A percentile compares a stretch with the other conserved stretches of the same genome.
These are phyloP conservation scores for Termitomyces sp. DNA, from an alignment of 768 basidiomycete genomes.

Conservation along the genomic window DNA sequence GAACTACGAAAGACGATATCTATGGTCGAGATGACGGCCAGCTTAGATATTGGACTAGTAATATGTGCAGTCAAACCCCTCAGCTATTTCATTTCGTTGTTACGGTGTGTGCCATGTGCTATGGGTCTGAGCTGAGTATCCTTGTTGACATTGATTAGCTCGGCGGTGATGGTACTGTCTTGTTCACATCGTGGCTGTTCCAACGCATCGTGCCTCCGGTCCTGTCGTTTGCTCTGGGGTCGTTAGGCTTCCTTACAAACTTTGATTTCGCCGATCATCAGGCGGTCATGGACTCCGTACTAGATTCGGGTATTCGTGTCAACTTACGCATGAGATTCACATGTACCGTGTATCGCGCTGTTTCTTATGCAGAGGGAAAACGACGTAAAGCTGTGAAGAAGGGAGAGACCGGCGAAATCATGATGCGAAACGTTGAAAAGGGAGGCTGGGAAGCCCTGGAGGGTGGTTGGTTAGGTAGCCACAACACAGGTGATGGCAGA, in stretches of 20 bases:
- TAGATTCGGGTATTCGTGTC: slow-evolving; percentile 92
- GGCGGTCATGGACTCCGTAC: slow-evolving; percentile 77
- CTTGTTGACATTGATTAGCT: slow-evolving; percentile 46
- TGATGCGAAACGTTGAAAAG: slow-evolving; percentile 89
- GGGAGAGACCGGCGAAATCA: slow-evolving; percentile 90
- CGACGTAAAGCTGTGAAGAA: slow-evolving; percentile 84
- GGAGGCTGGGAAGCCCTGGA: slow-evolving; percentile 97
- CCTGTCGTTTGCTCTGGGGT: slow-evolving; percentile 93
- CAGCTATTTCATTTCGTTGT: slow-evolving; percentile 97
- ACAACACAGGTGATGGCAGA: slow-evolving; percentile 35
- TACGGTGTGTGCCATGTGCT: slow-evolving; percentile 55
- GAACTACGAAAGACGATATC: slow-evolving; percentile 36
- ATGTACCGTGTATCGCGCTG: slow-evolving; percentile 94
- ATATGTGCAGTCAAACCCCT: slow-evolving; percentile 88
- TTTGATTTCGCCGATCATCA: slow-evolving; percentile 90
- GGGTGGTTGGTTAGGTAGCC: slow-evolving; percentile 54
- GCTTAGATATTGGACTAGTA: slow-evolving; percentile 94
- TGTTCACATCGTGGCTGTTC: slow-evolving; percentile 99
- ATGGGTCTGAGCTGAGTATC: neutral
- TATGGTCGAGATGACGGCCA: slow-evolving; percentile 69
- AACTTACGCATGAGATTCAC: slow-evolving; percentile 99
- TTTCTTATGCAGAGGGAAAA: slow-evolving; percentile 65
- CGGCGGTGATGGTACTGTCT: slow-evolving; percentile 96
- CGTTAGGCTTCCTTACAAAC: slow-evolving; percentile 95
- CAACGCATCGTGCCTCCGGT: slow-evolving; percentile 98